Evolutionary conservation across 139 green algal species (phyloP).

Genomic region (Chlorella sp.): DNA sequence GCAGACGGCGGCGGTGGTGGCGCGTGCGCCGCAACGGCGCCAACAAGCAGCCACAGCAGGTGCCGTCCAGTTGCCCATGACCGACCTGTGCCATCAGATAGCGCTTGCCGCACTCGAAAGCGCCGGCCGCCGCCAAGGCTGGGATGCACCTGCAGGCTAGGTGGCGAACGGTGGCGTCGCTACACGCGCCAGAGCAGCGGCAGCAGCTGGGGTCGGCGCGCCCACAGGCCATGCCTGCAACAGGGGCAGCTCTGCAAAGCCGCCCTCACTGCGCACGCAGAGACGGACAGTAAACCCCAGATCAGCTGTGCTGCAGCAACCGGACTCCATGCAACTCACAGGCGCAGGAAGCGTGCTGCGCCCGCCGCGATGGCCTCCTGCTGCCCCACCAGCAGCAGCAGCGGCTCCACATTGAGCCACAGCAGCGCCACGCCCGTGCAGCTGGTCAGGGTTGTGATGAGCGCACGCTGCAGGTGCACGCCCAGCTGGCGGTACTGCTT

Average conservation of each 20-base stretch:
- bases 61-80: too few relatives aligned
- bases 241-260: too few relatives aligned
- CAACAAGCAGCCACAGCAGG: background rate
- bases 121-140: constrained; percentile 43
- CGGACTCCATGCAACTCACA: constrained; percentile 11
- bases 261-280: too few relatives aligned
- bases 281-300: too few relatives aligned
- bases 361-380: constrained; percentile 46
- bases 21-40: too few relatives aligned
- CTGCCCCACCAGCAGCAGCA: constrained; percentile 64
- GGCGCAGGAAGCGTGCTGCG: constrained; percentile 52
- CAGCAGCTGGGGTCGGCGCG: too few relatives aligned
- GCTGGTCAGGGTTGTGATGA: constrained; percentile 62
- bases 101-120: constrained; percentile 56
- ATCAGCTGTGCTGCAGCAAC: too few relatives aligned
- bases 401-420: constrained; percentile 55
- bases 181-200: too few relatives aligned
- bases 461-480: constrained; percentile 60
- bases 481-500: constrained; percentile 68
- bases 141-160: constrained; percentile 41
- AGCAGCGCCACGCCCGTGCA: constrained; percentile 50
- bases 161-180: too few relatives aligned
- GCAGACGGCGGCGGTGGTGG: too few relatives aligned
- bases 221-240: too few relatives aligned
- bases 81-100: constrained; percentile 59